Base-by-base conservation (phyloP, 2,329 filamentous ascomycete genomes). In the Leptosphaerulina australis region DNA sequence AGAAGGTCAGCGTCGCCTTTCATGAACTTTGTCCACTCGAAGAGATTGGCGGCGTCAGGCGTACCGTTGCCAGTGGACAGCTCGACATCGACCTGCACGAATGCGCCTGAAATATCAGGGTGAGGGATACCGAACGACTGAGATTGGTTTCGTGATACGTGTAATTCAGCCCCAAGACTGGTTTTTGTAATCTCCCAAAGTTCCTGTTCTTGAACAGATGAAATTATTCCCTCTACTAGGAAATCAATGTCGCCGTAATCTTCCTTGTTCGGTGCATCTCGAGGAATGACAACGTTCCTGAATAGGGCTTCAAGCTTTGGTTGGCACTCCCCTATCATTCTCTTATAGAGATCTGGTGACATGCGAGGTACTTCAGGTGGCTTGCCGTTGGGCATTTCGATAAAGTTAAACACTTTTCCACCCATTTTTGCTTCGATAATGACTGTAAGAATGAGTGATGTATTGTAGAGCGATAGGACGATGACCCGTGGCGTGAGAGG, bases 201-300 rank as follows among this genome's bases (percentile, higher is more conserved):
- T 2, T 58, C 30, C 4, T 25, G 29, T 15, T 17, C 46, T 45
- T 67, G 59, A 15, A 60, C 54, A 21, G 24, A 21, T 10, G 41
- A 11, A 20, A 40, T 44, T 8, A 55, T 55, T 12, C 64, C 64
- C 26, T 59, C 55, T 1, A 90, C 79, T 1, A 91, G 70, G 50
- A 92, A 77, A 70, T 94, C 90, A 28, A 95, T 74, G 58, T 94
- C 90, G 15, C 90, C 90, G 62, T 84, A 81, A 59, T 85, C 82
- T 0, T 58, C 31, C 70, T 94, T 94, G 1, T 69, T 85, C 0
- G 89, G 88, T 0, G 83, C 87, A 58, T 91, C 87, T 21, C 87
- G 81, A 0, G 88, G 85, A 0, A 81, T 78, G 0, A 77, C 80
- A 4, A 88, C 83, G 6, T 73, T 74, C 0, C 72, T 44, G 59